Evolutionary conservation across 176 grass and related monocot species (phyloP).

Genomic region (Puccinellia tenuiflora): DNA sequence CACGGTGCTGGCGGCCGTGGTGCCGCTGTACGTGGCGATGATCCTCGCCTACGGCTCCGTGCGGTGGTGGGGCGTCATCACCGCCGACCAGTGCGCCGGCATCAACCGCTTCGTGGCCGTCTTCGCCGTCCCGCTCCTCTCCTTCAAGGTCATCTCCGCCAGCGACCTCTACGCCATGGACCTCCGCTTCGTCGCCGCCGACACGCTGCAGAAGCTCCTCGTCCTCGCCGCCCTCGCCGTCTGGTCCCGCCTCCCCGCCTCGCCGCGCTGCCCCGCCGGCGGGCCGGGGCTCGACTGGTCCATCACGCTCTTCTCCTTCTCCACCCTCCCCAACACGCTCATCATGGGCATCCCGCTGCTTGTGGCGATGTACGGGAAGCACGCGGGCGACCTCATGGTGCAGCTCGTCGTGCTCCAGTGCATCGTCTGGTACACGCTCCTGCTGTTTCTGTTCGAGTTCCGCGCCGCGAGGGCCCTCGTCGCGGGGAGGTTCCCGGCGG

Average conservation of each 20-base stretch:
- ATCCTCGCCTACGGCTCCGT: conserved; percentile 63
- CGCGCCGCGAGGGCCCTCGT: conserved; percentile 49
- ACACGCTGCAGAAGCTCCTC: conserved; percentile 61
- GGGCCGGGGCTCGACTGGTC: conserved; percentile 38
- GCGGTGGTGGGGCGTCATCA: conserved; percentile 62
- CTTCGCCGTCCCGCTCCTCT: conserved; percentile 77
- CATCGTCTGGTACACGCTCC: conserved; percentile 62
- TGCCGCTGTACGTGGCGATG: conserved; percentile 80
- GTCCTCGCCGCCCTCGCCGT: conserved; percentile 39
- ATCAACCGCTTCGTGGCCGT: conserved; percentile 76
- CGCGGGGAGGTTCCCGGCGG: conserved; percentile 17
- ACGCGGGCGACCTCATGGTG: conserved; percentile 51
- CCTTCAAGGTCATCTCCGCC: conserved; percentile 67
- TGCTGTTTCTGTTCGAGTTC: conserved; percentile 60
- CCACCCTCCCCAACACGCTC: conserved; percentile 58
- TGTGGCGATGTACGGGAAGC: conserved; percentile 47
- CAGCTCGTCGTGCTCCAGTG: conserved; percentile 61
- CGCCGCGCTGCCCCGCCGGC: background rate
- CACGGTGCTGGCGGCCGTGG: conserved; percentile 60
- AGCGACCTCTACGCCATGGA: conserved; percentile 65
- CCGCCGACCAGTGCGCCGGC: conserved; percentile 64
- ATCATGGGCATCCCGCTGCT: conserved; percentile 58
- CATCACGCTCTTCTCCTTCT: conserved; percentile 54
- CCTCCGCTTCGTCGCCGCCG: conserved; percentile 61
- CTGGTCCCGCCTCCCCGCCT: conserved; percentile 24